phyloP scores from a whole-genome alignment of 169 alveolate genomes.

The Theileria luwenshuni region DNA sequence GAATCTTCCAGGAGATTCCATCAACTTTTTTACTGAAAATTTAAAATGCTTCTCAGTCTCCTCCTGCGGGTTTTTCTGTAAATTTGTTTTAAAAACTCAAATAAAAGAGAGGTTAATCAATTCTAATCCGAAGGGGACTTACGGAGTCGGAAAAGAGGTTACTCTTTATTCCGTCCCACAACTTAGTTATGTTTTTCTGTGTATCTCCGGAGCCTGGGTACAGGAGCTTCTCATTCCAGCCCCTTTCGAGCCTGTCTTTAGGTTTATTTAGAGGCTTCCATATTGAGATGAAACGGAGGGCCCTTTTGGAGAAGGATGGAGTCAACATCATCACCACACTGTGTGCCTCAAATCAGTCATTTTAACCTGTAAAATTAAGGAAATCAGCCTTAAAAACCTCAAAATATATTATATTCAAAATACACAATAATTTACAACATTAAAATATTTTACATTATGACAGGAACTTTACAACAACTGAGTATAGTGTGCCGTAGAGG shows the following conservation, averaged over 20 bases:
- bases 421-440: neutral
- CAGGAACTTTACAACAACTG: conserved; percentile 22
- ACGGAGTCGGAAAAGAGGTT: conserved; percentile 5
- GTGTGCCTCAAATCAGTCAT: too few relatives aligned
- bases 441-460: neutral
- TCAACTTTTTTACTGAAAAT: conserved; percentile 57
- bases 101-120: neutral
- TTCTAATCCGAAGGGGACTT: too few relatives aligned
- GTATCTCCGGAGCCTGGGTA: conserved; percentile 18
- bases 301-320: too few relatives aligned
- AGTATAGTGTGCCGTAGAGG: conserved; percentile 47
- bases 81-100: neutral
- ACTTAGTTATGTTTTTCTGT: conserved; percentile 5
- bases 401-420: neutral
- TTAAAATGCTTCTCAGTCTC: conserved; percentile 51
- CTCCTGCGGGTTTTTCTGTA: conserved; percentile 55
- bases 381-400: too few relatives aligned
- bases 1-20: conserved; percentile 62
- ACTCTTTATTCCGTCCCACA: conserved; percentile 23
- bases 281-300: conserved; percentile 1
- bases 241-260: neutral
- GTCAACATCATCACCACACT: too few relatives aligned
- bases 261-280: neutral
- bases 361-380: too few relatives aligned
- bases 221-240: neutral